Conservation (phyloP, 2,329 filamentous ascomycete genomes). For the Didymella exigua region DNA sequence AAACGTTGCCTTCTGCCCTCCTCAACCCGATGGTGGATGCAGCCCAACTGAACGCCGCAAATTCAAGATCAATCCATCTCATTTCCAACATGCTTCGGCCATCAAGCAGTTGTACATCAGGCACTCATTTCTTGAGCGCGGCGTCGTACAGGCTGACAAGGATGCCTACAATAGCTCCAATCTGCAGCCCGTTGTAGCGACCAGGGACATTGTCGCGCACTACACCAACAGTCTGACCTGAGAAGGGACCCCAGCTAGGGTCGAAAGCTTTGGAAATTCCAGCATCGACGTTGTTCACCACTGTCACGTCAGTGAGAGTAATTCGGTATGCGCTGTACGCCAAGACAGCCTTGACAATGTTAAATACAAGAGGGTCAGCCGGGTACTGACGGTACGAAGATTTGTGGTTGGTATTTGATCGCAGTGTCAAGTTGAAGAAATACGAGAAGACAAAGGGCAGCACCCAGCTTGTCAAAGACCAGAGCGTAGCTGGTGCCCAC, state of each 20-base stretch:
- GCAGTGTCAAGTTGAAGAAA: constrained; percentile 84
- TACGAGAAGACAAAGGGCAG: constrained; percentile 77
- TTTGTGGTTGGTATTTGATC: constrained; percentile 56
- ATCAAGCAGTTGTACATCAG: background rate
- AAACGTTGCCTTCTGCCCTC: background rate
- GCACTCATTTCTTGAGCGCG: constrained; percentile 63
- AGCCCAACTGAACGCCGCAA: constrained; percentile 1
- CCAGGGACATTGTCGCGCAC: constrained; percentile 73
- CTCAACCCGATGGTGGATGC: background rate
- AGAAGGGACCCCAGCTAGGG: constrained; percentile 60
- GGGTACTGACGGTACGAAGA: constrained; percentile 58
- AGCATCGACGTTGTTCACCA: constrained; percentile 27
- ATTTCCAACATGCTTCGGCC: background rate
- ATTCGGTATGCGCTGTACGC: constrained; percentile 77
- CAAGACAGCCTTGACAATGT: constrained; percentile 82
- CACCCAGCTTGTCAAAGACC: constrained; percentile 73
- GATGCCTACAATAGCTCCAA: constrained; percentile 70
- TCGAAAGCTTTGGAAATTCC: constrained; percentile 61
- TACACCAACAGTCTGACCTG: constrained; percentile 63
- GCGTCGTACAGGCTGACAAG: constrained; percentile 78
- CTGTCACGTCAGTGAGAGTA: constrained; percentile 20
- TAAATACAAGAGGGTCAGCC: constrained; percentile 88
- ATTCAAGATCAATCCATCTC: background rate
- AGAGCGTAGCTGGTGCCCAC: constrained; percentile 81
- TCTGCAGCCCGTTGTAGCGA: constrained; percentile 71